A percentile compares a stretch with the other conserved stretches of the same genome.
Conservation (phyloP, 2,329 filamentous ascomycete genomes). For the Lachnellula cervina region DNA sequence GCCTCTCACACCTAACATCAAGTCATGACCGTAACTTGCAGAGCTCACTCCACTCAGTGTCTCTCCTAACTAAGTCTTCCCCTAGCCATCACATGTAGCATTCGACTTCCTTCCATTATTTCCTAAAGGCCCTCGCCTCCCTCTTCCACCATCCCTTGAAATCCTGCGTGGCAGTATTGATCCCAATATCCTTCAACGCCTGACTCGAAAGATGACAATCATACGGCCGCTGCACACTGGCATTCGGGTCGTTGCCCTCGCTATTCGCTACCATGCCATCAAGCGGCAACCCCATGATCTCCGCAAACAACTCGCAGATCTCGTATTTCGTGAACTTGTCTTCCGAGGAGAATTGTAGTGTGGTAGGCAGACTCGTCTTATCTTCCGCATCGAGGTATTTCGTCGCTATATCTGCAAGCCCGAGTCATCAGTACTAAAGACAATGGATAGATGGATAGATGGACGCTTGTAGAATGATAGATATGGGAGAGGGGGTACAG, state of each 20-base stretch:
- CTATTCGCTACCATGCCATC: slow-evolving; percentile 65
- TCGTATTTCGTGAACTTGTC: slow-evolving; percentile 86
- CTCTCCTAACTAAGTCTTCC: background rate
- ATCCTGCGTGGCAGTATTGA: slow-evolving; percentile 68
- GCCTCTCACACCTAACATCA: no score
- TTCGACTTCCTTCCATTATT: slow-evolving; percentile 12
- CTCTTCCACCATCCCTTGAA: slow-evolving; percentile 79
- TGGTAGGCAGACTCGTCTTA: slow-evolving; percentile 53
- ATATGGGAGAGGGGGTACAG: slow-evolving; percentile 22
- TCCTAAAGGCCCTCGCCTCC: slow-evolving; percentile 51
- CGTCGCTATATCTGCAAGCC: slow-evolving; percentile 56
- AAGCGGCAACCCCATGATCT: slow-evolving; percentile 71
- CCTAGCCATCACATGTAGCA: background rate
- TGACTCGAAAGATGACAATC: slow-evolving; percentile 83
- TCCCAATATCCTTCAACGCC: slow-evolving; percentile 65
- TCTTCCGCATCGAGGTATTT: slow-evolving; percentile 56
- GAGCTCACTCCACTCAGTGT: background rate
- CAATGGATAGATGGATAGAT: slow-evolving; percentile 3
- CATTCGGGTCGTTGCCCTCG: slow-evolving; percentile 66
- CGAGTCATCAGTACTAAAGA: background rate
- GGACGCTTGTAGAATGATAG: slow-evolving; percentile 4
- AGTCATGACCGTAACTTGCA: no score
- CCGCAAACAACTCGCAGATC: slow-evolving; percentile 72
- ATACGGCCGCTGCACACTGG: slow-evolving; percentile 72
- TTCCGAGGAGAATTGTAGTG: slow-evolving; percentile 83